Base-by-base conservation (phyloP, 2,329 filamentous ascomycete species). In the Epichloe festucae region DNA sequence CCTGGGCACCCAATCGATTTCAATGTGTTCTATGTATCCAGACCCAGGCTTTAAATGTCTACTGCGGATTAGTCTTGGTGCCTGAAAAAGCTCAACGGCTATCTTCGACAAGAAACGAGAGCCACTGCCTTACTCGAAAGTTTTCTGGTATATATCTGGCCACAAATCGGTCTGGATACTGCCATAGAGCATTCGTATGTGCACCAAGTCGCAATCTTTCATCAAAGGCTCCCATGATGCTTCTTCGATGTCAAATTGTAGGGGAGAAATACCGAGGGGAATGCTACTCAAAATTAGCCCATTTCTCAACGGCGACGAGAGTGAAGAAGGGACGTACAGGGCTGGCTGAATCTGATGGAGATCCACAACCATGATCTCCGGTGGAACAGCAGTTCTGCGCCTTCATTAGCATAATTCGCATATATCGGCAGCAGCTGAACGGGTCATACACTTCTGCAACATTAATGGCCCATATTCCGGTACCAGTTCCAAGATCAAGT, bases 401-500 rank as follows among this genome's bases (percentile, higher is more conserved):
- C 17, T 19, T 15, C 5, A 15, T 53, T 36, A 53, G 51, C 40
- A 19, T 38, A 5, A 5, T 45, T 12, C 17, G 34, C 21, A n/a
- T n/a, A 6, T 31, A 7, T 21, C 5, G 15, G 21, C 23, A n/a
- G 12, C 38, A 21, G 11, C 8, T 15, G 10, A 52, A 10, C 34
- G 15, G 3, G 3, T n/a, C 38, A 5, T 35, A 88, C 78, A 86
- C 56, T 56, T 68, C 82, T 56, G 86, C 85, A 69, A 95, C 85
- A 58, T 91, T 85, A 59, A 94, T 87, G 41, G 85, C 81, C 91
- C 91, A 97, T 55, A 95, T 91, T 40, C 89, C 89, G 1, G 89
- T 95, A 19, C 90, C 91, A 56, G 85, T 90, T 42, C 89, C 91
- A 50, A 95, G 63, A 60, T 85, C 82, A 42, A 85, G 63, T 46